Base-by-base conservation (phyloP, 345 rosid species). In the Melaleuca alternifolia region DNA sequence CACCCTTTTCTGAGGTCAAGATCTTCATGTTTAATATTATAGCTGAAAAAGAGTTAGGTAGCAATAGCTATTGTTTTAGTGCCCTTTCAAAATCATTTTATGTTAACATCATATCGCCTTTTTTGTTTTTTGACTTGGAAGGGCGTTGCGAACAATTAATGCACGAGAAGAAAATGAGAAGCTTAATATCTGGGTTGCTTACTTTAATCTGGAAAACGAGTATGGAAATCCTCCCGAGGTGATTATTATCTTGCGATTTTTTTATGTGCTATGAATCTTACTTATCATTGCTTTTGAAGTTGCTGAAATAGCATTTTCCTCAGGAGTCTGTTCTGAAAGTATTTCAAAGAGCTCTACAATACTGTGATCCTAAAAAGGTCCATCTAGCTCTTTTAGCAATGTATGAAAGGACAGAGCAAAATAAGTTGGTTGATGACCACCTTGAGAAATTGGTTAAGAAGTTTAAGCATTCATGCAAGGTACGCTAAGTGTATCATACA, bases 181-280 rank as follows among this genome's bases (percentile, higher is more conserved):
- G 93, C 94, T 97, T 76, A 97, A 97, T 89, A 88, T 97, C 77
- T 97, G 99, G 99, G 94, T 96, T 84, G 99, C 99, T 77, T 97
- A 95, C 91, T 95, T 96, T 91, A 97, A 96, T 90, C 90, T 97
- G 93, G 99, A 97, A 92, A 95, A 94, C 85, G 92, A 96, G 88
- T 94, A 95, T 89, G 99, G 99, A 89, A 94, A 91, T 91, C 98
- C 99, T 57, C 97, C 96, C 12, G 95, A 97, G 99, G 99, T 97
- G 91, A 83, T 83, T 20, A 21, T 53, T 41, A 11, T 20, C 56
- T 54, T 46, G 23, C 30, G 21, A 28, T 46, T 88, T 46, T 65
- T 33, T 51, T 30, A 54, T 23, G 57, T 53, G 12, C 26, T 50
- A 9, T 16, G 37, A 83, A 83, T 83, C 57, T 51, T 44, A 28